Evolutionary conservation across 1,139 yeast genomes (phyloP).

Genomic region (Yamadazyma mexicana): DNA sequence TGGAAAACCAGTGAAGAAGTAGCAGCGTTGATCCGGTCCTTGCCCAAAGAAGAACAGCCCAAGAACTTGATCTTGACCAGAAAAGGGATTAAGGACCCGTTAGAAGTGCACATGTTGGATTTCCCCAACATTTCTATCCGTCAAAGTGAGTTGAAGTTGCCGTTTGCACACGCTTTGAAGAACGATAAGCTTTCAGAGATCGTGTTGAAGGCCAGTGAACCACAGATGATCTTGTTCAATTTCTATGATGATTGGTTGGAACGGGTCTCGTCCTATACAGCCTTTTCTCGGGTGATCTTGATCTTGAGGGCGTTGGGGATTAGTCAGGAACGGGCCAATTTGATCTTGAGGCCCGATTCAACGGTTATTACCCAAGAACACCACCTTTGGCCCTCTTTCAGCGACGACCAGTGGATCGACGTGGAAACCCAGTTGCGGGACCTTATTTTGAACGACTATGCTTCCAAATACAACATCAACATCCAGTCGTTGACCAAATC

Average conservation of each 20-base stretch:
- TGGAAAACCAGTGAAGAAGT: conserved; percentile 99
- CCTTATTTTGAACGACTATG: conserved; percentile 80
- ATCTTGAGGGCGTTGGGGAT: conserved; percentile 79
- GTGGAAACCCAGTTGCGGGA: conserved; percentile 89
- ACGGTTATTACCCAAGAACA: conserved; percentile 68
- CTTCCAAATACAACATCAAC: conserved; percentile 81
- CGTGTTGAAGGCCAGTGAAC: conserved; percentile 84
- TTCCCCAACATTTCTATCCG: conserved; percentile 91
- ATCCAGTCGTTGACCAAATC: conserved; percentile 87
- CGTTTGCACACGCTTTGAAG: conserved; percentile 85
- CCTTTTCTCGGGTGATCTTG: conserved; percentile 83
- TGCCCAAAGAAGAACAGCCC: conserved; percentile 94
- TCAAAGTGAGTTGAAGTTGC: conserved; percentile 85
- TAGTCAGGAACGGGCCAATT: conserved; percentile 72
- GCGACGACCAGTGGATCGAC: conserved; percentile 88
- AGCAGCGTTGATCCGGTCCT: conserved; percentile 82
- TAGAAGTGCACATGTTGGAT: conserved; percentile 95
- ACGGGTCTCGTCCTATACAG: conserved; percentile 83
- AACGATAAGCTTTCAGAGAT: conserved; percentile 78
- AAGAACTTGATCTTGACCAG: conserved; percentile 87
- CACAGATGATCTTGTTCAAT: conserved; percentile 88
- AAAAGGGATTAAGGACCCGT: conserved; percentile 89
- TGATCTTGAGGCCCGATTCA: conserved; percentile 75
- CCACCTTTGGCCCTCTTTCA: conserved; percentile 91
- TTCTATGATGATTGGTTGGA: conserved; percentile 94